Evolutionary conservation across 75 land plant genomes (phyloP), one percentile per base, ranked within the genome.

Genomic region (Gnetum montanum): DNA sequence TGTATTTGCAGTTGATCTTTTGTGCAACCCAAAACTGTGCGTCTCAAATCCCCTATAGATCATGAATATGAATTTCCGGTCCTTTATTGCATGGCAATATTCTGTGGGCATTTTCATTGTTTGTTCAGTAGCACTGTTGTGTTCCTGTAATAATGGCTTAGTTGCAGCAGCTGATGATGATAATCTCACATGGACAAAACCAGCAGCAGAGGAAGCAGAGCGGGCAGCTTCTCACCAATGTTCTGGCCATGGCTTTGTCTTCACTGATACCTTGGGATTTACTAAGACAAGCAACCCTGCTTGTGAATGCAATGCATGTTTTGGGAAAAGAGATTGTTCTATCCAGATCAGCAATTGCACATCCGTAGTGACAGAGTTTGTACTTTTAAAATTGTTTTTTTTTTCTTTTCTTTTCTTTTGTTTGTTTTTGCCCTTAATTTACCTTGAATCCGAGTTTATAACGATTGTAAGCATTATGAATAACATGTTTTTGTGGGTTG

Each of bases 191-290:
- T 38, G 41, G 41, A 38, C 6, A 12, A 38, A 6, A n/a, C 41
- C 11, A 4, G 41, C 41, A 12, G 49, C 71, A 71, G 82, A 73
- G 64, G 34, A 44, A 26, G 25, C 82, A 4, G 82, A 79, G 48
- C 64, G 63, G 4, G 82, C 69, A 46, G 82, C 82, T 2, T 52
- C 70, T 0, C 8, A 69, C 26, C 30, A 48, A 0, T 79, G 82
- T 34, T 79, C 77, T 20, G 77, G 77, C 58, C 82, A 79, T 46
- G 82, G 82, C 52, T 48, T 59, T 13, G 82, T 76, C 20, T 79
- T 54, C 27, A 18, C 62, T 6, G 71, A 69, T 49, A 49, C 31
- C 10, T 10, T 29, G 16, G 15, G 15, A 12, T 12, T 4, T 38
- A n/a, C 62, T 53, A 46, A 11, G 51, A 16, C 20, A 12, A 51